Conservation (phyloP, 2,329 filamentous ascomycete genomes). For the Leptodontidium sp. region DNA sequence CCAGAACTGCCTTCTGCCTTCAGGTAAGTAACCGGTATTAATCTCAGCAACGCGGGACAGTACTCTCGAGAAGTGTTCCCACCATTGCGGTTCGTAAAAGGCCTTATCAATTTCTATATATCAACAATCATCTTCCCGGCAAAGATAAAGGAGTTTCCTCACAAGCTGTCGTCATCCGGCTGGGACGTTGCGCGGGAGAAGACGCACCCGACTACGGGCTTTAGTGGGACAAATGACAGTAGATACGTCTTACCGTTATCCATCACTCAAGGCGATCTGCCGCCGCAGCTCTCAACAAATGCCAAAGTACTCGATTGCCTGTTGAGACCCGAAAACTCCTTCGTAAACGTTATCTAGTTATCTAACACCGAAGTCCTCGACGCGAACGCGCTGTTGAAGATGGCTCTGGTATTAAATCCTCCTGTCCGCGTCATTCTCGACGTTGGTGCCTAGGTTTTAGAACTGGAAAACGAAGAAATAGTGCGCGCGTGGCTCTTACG, state of each 20-base stretch:
- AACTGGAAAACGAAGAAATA: slow-evolving; percentile 66
- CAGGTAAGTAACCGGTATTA: slow-evolving; percentile 58
- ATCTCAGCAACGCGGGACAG: slow-evolving; percentile 61
- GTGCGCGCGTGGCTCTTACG: slow-evolving; percentile 60
- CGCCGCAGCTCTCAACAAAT: slow-evolving; percentile 68
- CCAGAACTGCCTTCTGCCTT: slow-evolving; percentile 50
- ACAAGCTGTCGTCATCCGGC: slow-evolving; percentile 70
- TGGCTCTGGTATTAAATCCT: slow-evolving; percentile 51
- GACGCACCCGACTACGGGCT: slow-evolving; percentile 65
- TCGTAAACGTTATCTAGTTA: slow-evolving; percentile 44
- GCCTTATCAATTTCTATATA: slow-evolving; percentile 70
- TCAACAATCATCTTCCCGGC: slow-evolving; percentile 64
- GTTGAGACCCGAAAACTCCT: slow-evolving; percentile 61
- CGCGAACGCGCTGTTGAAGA: slow-evolving; percentile 54
- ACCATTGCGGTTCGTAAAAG: slow-evolving; percentile 59
- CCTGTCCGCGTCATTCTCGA: slow-evolving; percentile 70
- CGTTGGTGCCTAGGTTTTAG: slow-evolving; percentile 74
- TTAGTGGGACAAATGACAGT: slow-evolving; percentile 75
- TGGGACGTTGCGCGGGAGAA: slow-evolving; percentile 68
- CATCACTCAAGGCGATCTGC: slow-evolving; percentile 64
- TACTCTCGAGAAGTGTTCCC: slow-evolving; percentile 61
- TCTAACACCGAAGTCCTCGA: too few relatives aligned
- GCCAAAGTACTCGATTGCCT: slow-evolving; percentile 69
- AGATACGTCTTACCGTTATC: slow-evolving; percentile 65
- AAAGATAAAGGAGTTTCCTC: slow-evolving; percentile 67